These are phyloP conservation scores for Xylaria intraflava DNA, from an alignment of 495 filamentous ascomycete species.

Conservation along the genomic window DNA sequence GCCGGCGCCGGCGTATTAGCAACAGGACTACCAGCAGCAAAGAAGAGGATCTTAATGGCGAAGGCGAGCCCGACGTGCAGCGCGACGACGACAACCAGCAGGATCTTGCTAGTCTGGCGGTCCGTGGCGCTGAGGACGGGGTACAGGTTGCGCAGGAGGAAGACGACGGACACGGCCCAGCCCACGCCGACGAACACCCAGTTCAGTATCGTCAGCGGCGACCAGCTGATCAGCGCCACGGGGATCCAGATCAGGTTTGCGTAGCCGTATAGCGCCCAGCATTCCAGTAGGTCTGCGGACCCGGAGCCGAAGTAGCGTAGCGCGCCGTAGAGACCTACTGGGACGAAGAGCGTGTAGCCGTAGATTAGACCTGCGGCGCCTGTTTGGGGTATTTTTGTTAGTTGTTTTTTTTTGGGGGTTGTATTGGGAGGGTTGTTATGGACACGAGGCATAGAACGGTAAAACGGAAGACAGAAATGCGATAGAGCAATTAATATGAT, in stretches of 20 bases:
- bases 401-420: neutral
- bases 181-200: constrained; percentile 89
- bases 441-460: neutral
- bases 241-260: constrained; percentile 93
- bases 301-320: constrained; percentile 90
- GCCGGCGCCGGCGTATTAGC: constrained; percentile 34
- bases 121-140: constrained; percentile 90
- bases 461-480: neutral
- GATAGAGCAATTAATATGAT: neutral
- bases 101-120: constrained; percentile 78
- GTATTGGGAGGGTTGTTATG: neutral
- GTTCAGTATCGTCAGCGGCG: constrained; percentile 75
- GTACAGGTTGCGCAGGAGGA: constrained; percentile 87
- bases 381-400: constrained; percentile 20
- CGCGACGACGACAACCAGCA: constrained; percentile 74
- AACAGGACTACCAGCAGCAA: constrained; percentile 71
- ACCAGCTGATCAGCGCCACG: constrained; percentile 87
- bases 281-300: constrained; percentile 85
- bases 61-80: constrained; percentile 83
- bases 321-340: constrained; percentile 76
- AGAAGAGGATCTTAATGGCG: constrained; percentile 94
- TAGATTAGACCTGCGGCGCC: constrained; percentile 87
- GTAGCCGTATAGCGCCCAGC: constrained; percentile 91
- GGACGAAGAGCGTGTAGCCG: constrained; percentile 83
- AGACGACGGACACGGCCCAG: constrained; percentile 77